phyloP scores from a whole-genome alignment of 257 asterid genomes.

The Apocynum venetum region DNA sequence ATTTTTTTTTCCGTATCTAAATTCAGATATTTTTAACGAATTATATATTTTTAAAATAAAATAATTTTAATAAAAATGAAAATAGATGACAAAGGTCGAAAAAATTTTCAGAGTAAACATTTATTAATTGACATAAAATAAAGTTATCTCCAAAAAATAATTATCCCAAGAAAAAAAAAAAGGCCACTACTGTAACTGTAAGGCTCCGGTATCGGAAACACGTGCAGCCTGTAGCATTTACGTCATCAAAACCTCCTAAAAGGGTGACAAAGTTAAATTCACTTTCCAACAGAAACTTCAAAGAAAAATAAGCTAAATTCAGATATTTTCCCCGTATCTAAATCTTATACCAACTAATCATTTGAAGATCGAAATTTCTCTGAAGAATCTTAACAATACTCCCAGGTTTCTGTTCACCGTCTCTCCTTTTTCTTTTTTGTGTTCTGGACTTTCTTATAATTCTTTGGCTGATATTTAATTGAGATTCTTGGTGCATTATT shows the following conservation, averaged over 20 bases:
- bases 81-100: too few species aligned
- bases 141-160: too few species aligned
- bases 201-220: not conserved
- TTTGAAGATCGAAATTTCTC: not conserved
- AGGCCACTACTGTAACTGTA: too few species aligned
- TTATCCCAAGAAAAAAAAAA: too few species aligned
- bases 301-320: not conserved
- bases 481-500: not conserved
- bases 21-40: too few species aligned
- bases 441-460: not conserved
- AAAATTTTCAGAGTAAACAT: too few species aligned
- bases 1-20: too few species aligned
- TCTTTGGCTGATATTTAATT: not conserved
- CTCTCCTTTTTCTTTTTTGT: not conserved
- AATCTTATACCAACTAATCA: not conserved
- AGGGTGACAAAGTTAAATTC: not conserved
- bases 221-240: not conserved
- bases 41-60: too few species aligned
- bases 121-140: too few species aligned
- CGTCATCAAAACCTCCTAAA: not conserved
- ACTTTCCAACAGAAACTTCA: not conserved
- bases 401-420: constrained; percentile 2
- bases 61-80: too few species aligned
- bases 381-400: not conserved
- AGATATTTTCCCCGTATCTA: not conserved